Conservation (phyloP, 2,329 filamentous ascomycete species). For the Xylaria digitata region DNA sequence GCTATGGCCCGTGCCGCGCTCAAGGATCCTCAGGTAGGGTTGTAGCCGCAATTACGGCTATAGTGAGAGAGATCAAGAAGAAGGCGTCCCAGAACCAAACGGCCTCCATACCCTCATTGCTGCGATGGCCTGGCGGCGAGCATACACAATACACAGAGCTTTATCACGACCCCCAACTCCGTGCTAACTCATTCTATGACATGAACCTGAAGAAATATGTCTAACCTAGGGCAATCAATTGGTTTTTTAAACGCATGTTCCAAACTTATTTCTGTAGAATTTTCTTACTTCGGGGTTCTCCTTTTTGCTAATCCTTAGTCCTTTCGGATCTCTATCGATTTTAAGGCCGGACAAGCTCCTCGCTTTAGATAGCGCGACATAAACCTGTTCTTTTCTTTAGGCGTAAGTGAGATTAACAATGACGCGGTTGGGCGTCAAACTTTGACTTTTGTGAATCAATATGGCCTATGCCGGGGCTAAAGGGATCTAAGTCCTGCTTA, state of each 20-base stretch:
- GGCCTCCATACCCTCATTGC: no score
- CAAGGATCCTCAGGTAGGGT: no score
- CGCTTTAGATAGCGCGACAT: constrained; percentile 70
- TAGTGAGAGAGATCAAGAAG: neutral
- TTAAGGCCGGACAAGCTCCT: constrained; percentile 60
- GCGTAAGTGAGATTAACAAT: constrained; percentile 62
- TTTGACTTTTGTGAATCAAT: neutral
- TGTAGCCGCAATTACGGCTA: neutral
- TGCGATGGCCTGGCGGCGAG: no score
- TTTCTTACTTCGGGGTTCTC: neutral
- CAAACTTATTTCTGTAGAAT: neutral
- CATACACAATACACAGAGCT: no score
- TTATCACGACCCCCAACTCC: no score
- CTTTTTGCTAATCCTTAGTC: neutral
- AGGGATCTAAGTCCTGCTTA: no score
- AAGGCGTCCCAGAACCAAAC: neutral
- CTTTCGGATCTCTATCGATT: constrained; percentile 47
- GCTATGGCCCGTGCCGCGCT: no score
- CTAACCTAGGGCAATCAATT: no score
- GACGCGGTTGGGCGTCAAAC: constrained; percentile 48
- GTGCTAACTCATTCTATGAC: no score
- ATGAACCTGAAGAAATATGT: no score
- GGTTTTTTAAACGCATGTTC: neutral
- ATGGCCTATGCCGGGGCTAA: neutral
- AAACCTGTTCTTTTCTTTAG: constrained; percentile 68